Base-by-base conservation (phyloP, 768 basidiomycete species). In the Lepiota venenata region DNA sequence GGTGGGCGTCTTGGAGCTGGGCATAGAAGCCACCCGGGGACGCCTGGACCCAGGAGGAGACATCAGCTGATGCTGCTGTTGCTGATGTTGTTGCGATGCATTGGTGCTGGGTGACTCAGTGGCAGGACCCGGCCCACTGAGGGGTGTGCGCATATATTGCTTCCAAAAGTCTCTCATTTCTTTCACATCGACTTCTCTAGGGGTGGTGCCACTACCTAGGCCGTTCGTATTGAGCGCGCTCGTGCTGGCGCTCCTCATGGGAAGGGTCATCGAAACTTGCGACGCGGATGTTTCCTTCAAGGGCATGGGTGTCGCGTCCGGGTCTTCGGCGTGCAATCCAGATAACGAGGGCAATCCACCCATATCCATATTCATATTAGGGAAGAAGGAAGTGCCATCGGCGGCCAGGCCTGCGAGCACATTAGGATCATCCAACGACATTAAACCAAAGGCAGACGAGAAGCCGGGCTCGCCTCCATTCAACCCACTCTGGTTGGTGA, bases 81-180 rank as follows among this genome's bases (percentile, higher is more conserved):
- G 25, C 25, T 25, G 56, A 8, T 16, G 11, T 35, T 42, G 42
- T 38, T 48, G 16, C 50, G 58, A 50, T 51, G 57, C 8, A 47
- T 44, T 10, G 43, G 35, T 5, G 56, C 20, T 38, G 52, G 52
- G 3, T 49, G 11, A 35, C 15, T 37, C 52, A 51, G 56, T 49
- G 15, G 56, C 61, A 15, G 56, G 59, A n/a, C 62, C 67, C 27
- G 70, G 68, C 1, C 73, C 75, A 50, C 66, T 71, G 7, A 84
- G 64, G 21, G 88, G 88, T 18, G 87, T 89, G 37, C 82, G 78
- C 72, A 91, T 76, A 61, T 85, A 91, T 58, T 82, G 74, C 66
- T 77, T 88, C 88, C 88, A 91, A 58, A 88, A 82, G 50, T 88
- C 85, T 45, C 77, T 72, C 63, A 88, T 62, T 59, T 88, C 84